Conservation (phyloP, 2,329 filamentous ascomycete genomes). For the Cercospora janseana region DNA sequence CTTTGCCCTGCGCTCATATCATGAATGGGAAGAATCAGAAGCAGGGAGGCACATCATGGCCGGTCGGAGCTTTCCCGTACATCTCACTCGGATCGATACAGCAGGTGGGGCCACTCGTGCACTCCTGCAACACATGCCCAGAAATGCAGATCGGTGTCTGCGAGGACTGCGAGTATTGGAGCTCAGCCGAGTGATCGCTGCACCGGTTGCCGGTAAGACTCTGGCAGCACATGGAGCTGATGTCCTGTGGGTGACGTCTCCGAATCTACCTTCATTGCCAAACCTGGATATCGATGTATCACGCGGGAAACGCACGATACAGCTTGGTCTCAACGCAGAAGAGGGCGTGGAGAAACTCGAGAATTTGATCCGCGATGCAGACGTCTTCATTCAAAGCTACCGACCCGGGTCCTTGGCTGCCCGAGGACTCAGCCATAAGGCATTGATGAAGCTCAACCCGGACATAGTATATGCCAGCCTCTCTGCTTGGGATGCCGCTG, state of each 20-base stretch:
- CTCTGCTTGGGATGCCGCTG: constrained; percentile 50
- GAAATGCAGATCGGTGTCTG: constrained; percentile 30
- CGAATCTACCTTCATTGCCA: constrained; percentile 30
- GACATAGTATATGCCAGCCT: constrained; percentile 53
- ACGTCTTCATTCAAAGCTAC: constrained; percentile 50
- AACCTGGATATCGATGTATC: constrained; percentile 31
- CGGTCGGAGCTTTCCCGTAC: neutral
- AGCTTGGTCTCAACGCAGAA: constrained; percentile 37
- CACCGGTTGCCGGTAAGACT: constrained; percentile 32
- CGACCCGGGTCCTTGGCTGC: constrained; percentile 49
- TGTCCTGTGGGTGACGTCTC: constrained; percentile 34
- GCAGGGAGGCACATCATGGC: constrained; percentile 28
- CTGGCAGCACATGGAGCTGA: constrained; percentile 36
- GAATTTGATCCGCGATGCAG: constrained; percentile 38
- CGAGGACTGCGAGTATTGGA: constrained; percentile 40
- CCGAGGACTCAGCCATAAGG: constrained; percentile 44
- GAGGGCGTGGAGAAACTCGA: constrained; percentile 32
- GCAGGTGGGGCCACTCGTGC: neutral
- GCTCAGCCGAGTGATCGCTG: constrained; percentile 34
- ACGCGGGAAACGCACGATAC: constrained; percentile 33
- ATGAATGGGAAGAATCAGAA: constrained; percentile 54
- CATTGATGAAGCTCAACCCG: constrained; percentile 43
- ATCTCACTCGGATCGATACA: neutral
- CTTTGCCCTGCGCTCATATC: constrained; percentile 51
- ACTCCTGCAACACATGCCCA: constrained; percentile 31